Percentiles rank a stretch among this genome's conserved stretches.
These are phyloP conservation scores for Oryza meyeriana DNA, from an alignment of 176 grass and related monocot genomes.

Conservation along the genomic window DNA sequence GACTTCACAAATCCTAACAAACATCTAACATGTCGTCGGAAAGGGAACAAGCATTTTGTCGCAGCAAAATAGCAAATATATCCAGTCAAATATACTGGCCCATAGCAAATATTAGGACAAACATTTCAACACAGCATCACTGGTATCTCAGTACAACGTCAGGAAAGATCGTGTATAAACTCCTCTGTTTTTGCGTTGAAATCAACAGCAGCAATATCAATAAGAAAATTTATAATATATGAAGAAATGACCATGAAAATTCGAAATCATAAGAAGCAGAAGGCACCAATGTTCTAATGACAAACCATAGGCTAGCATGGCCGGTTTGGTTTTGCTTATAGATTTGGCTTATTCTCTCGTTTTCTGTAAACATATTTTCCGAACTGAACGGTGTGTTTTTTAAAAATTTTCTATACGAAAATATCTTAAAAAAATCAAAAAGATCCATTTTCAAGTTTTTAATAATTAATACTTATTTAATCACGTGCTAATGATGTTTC, in stretches of 20 bases:
- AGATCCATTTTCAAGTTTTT: too few relatives aligned
- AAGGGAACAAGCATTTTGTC: background rate
- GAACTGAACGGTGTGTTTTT: too few relatives aligned
- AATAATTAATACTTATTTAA: too few relatives aligned
- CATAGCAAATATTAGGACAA: background rate
- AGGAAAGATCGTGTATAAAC: background rate
- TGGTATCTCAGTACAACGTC: background rate
- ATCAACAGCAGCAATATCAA: background rate
- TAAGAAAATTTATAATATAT: too few relatives aligned
- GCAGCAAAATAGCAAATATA: background rate
- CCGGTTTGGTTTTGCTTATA: too few relatives aligned
- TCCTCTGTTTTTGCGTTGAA: background rate
- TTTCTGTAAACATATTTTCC: too few relatives aligned
- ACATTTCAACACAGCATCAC: background rate
- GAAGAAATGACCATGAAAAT: background rate
- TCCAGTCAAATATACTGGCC: too few relatives aligned
- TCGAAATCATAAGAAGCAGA: background rate
- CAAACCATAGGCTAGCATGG: background rate
- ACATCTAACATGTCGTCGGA: background rate
- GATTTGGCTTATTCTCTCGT: too few relatives aligned
- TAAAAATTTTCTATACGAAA: too few relatives aligned
- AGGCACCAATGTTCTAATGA: background rate
- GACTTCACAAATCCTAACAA: background rate
- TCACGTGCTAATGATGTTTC: too few relatives aligned
- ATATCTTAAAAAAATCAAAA: too few relatives aligned